Conservation (phyloP, 148 eudicot species). For the Rheum nobile region DNA sequence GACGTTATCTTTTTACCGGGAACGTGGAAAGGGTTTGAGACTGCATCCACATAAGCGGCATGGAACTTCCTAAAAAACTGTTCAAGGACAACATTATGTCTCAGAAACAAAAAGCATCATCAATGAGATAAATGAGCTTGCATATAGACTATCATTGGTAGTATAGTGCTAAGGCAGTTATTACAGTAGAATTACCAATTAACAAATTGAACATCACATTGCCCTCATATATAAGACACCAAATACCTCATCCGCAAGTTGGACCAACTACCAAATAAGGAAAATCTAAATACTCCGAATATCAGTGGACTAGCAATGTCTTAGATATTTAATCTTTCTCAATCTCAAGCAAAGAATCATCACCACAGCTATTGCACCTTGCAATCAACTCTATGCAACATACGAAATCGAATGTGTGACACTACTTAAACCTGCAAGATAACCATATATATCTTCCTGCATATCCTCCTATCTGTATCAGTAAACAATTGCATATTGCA, state of each 20-base stretch:
- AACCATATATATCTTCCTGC: not conserved
- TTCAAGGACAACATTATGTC: not conserved
- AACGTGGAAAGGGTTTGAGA: conserved; percentile 94
- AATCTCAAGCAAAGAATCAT: not conserved
- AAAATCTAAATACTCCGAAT: not conserved
- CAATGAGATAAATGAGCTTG: not conserved
- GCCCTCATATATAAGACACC: not conserved
- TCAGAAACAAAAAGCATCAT: not conserved
- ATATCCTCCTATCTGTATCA: not conserved
- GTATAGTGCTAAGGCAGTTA: not conserved
- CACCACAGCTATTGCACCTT: not conserved
- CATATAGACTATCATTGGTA: not conserved
- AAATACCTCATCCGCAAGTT: not conserved
- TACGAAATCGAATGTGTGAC: too few relatives aligned
- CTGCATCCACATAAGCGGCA: conserved; percentile 89
- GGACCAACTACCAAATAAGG: not conserved
- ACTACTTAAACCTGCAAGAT: not conserved
- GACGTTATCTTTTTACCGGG: conserved; percentile 99
- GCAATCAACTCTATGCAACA: not conserved
- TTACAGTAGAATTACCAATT: not conserved
- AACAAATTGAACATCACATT: not conserved
- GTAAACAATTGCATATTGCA: too few relatives aligned
- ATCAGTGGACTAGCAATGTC: not conserved
- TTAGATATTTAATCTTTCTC: not conserved
- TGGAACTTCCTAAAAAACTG: conserved; percentile 96